A percentile compares a stretch with the other conserved stretches of the same genome.
phyloP scores from a whole-genome alignment of 176 grass and related monocot genomes.

The Avena atlantica region DNA sequence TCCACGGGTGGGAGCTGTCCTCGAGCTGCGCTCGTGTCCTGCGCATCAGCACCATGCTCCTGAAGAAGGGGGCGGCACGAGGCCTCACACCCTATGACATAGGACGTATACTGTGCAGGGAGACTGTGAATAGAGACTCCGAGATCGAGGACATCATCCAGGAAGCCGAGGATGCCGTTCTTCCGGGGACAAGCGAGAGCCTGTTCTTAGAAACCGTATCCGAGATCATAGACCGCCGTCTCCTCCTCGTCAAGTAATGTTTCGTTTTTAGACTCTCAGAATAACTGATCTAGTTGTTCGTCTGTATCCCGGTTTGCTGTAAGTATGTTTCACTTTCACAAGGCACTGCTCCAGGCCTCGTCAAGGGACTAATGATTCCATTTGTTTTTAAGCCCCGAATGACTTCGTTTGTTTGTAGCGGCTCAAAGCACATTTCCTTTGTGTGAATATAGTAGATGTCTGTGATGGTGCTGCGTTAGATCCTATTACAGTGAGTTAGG shows the following conservation, averaged over 20 bases:
- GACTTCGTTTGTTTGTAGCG: conserved; percentile 41
- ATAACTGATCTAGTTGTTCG: conserved; percentile 67
- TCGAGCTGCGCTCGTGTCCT: conserved; percentile 48
- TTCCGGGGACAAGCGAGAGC: conserved; percentile 60
- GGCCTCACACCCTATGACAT: conserved; percentile 77
- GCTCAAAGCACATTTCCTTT: conserved; percentile 22
- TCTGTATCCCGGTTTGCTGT: conserved; percentile 54
- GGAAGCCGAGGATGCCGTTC: conserved; percentile 71
- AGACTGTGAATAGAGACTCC: conserved; percentile 72
- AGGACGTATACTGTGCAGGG: conserved; percentile 81
- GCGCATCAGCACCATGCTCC: conserved; percentile 73
- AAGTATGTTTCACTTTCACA: conserved; percentile 49
- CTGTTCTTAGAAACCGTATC: conserved; percentile 66
- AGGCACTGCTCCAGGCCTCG: conserved; percentile 29
- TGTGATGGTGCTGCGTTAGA: background rate
- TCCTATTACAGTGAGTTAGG: background rate
- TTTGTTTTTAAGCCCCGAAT: conserved; percentile 54
- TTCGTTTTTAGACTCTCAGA: conserved; percentile 43
- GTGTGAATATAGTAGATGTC: conserved; percentile 40
- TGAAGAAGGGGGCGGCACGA: conserved; percentile 70
- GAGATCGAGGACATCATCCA: conserved; percentile 71
- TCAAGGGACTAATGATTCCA: conserved; percentile 57
- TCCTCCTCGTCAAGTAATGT: conserved; percentile 63
- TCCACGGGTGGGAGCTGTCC: conserved; percentile 73
- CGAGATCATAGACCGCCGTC: conserved; percentile 71